These are phyloP conservation scores for Saccharomycopsis babjevae DNA, from an alignment of 805 yeast species.

Conservation along the genomic window DNA sequence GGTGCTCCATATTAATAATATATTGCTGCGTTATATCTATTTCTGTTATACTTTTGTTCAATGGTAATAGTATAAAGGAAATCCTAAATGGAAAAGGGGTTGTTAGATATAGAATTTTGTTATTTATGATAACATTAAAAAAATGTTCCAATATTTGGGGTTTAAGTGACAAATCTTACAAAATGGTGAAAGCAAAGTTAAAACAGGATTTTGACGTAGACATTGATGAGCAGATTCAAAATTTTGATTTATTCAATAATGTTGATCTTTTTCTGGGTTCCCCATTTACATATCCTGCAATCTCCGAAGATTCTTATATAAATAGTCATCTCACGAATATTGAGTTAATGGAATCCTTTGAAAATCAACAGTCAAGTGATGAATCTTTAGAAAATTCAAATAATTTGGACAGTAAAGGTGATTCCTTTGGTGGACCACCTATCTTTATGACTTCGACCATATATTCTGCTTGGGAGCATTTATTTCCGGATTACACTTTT, in stretches of 20 bases:
- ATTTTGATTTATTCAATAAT: background rate
- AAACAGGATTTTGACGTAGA: conserved; percentile 18
- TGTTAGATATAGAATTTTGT: conserved; percentile 25
- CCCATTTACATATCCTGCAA: background rate
- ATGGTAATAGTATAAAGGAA: conserved; percentile 12
- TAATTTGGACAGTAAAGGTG: conserved; percentile 9
- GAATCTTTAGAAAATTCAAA: background rate
- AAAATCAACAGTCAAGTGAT: background rate
- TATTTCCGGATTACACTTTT: conserved; percentile 38
- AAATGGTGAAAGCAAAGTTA: conserved; percentile 30
- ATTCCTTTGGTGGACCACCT: conserved; percentile 43
- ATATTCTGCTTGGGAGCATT: conserved; percentile 38
- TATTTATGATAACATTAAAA: conserved; percentile 32
- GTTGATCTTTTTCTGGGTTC: background rate
- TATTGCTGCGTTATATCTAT: conserved; percentile 38
- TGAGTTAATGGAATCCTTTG: background rate
- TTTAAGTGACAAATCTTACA: conserved; percentile 35
- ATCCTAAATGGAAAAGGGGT: background rate
- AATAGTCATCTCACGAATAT: background rate
- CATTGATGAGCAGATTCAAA: conserved; percentile 8
- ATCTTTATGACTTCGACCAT: conserved; percentile 42
- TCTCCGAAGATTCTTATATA: background rate
- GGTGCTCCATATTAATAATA: conserved; percentile 37
- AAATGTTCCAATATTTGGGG: conserved; percentile 38
- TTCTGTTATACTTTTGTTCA: conserved; percentile 30